These are phyloP conservation scores for Gossypium raimondii DNA, from an alignment of 345 rosid genomes.

Conservation along the genomic window DNA sequence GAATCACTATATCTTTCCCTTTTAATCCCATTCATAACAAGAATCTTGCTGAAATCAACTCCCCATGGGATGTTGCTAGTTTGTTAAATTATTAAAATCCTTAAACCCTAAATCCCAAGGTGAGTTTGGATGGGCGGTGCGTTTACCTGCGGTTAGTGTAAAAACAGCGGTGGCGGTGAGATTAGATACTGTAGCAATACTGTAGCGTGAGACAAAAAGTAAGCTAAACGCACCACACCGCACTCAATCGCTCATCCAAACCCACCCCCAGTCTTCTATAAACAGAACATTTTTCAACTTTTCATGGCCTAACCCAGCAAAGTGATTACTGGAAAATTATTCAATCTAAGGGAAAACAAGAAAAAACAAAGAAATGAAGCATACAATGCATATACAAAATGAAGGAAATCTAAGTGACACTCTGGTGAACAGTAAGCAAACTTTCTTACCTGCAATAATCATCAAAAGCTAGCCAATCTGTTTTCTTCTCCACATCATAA, in stretches of 20 bases:
- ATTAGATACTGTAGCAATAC: too few species aligned
- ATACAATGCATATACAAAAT: too few species aligned
- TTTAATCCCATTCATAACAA: neutral
- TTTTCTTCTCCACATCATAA: slow-evolving; percentile 61
- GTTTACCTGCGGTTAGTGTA: too few species aligned
- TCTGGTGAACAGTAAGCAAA: neutral
- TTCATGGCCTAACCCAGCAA: neutral
- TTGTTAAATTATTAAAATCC: neutral
- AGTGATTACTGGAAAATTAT: neutral
- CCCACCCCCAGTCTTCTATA: neutral
- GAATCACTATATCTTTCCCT: neutral
- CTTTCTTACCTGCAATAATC: slow-evolving; percentile 68
- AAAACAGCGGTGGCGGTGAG: too few species aligned
- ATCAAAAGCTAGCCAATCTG: slow-evolving; percentile 63
- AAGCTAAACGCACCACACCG: too few species aligned
- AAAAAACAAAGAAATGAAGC: neutral
- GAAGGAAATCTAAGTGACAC: slow-evolving; percentile 9
- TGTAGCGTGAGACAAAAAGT: too few species aligned
- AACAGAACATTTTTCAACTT: neutral
- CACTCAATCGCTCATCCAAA: too few species aligned
- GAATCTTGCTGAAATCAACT: neutral
- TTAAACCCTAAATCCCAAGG: neutral
- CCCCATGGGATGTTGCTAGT: neutral
- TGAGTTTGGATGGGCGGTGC: too few species aligned
- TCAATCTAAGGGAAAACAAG: neutral